phyloP scores from a whole-genome alignment of 2,329 filamentous ascomycete species.

The Alternaria atra region DNA sequence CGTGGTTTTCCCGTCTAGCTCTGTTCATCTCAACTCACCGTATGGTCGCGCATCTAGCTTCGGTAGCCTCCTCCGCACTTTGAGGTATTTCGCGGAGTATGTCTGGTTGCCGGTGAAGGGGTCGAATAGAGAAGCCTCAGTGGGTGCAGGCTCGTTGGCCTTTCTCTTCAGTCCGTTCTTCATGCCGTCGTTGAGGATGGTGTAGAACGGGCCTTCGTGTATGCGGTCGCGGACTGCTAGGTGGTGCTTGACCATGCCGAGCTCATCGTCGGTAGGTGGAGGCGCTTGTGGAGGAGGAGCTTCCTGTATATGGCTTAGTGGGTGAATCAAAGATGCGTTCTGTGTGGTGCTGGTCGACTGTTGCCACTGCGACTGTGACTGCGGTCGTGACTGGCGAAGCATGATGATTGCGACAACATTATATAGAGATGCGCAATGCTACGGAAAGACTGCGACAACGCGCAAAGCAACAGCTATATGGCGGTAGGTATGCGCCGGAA shows the following conservation, averaged over 20 bases:
- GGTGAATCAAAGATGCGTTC: slow-evolving; percentile 9
- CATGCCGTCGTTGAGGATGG: slow-evolving; percentile 61
- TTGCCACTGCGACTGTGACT: background rate
- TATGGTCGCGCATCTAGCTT: slow-evolving; percentile 64
- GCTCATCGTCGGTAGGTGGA: slow-evolving; percentile 57
- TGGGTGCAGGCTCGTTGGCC: slow-evolving; percentile 49
- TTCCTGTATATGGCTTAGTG: slow-evolving; percentile 40
- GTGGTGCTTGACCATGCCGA: slow-evolving; percentile 59
- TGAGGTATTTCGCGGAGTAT: slow-evolving; percentile 66
- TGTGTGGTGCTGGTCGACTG: background rate
- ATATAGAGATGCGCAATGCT: slow-evolving; percentile 13
- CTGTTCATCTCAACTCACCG: slow-evolving; percentile 52
- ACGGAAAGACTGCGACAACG: background rate
- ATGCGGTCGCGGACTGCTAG: slow-evolving; percentile 63
- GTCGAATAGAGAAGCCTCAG: slow-evolving; percentile 58
- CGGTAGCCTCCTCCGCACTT: slow-evolving; percentile 64
- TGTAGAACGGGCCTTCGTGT: slow-evolving; percentile 69
- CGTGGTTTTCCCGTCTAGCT: background rate
- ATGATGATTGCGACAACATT: slow-evolving; percentile 19
- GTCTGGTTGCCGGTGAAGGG: slow-evolving; percentile 70
- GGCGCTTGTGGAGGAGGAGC: slow-evolving; percentile 49
- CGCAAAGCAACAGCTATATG: slow-evolving; percentile 1
- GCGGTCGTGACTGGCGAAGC: background rate
- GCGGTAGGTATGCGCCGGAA: slow-evolving; percentile 1
- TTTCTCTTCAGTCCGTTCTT: slow-evolving; percentile 53